Evolutionary conservation across 768 basidiomycete species (phyloP), one percentile per base, ranked within the genome.

Genomic region (Mycena amicta): DNA sequence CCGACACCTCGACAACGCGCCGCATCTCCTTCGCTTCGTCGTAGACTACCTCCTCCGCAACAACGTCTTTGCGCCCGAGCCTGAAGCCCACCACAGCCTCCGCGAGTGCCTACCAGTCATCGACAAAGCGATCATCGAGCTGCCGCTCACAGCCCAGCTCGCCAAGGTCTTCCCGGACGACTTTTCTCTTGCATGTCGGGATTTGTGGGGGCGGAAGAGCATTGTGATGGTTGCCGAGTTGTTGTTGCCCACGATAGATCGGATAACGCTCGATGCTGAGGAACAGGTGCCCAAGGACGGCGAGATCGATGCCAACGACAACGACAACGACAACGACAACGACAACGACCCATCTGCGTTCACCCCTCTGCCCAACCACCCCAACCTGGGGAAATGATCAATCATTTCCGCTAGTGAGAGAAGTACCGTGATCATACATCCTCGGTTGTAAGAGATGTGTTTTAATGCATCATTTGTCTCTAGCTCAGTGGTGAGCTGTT

Each of bases 31-130:
- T 6, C 68, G 68, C 16, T 83, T 80, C 67, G 81, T 81, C 60
- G 56, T 82, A 27, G 71, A 74, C 39, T 83, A 77, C 67, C 66
- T 82, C 59, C 64, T 79, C 23, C 77, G 78, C 22, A 81, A 76
- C 62, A 62, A 68, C 2, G 74, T 79, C 8, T 71, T 83, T 23
- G 25, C 27, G 8, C 5, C 47, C 23, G 47, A 49, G 47, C 25
- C 23, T 5, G 25, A 6, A n/a, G 27, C 27, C 27, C 12, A 49
- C 6, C 5, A 25, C 5, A 49, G 47, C 26, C 27, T 49, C 23
- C 47, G 47, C 22, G 47, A 12, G 4, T 5, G 6, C 13, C 47
- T 49, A 6, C 47, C 47, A 4, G 25, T 49, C 12, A 49, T 49
- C 27, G 25, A 49, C 6, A 5, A 49, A 11, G 47, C 47, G 5